Evolutionary conservation across 768 basidiomycete genomes (phyloP).

Genomic region (Pulveroboletus ravenelii): DNA sequence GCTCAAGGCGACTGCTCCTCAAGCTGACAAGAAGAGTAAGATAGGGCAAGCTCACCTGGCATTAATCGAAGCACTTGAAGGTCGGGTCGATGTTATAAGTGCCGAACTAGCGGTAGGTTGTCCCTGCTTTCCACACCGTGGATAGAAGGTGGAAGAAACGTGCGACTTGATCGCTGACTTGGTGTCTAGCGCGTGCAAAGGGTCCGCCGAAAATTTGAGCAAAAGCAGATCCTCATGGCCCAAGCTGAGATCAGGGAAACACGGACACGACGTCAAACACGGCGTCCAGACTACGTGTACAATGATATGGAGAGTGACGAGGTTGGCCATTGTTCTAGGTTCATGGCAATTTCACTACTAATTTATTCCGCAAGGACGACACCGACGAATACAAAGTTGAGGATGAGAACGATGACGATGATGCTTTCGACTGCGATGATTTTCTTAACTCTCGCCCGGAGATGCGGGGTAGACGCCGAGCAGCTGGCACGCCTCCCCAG

Average conservation of each 20-base stretch:
- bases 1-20: constrained; percentile 49
- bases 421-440: constrained; percentile 40
- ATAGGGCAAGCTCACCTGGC: constrained; percentile 56
- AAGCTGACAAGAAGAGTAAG: constrained; percentile 50
- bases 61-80: constrained; percentile 59
- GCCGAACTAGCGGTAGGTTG: constrained; percentile 65
- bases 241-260: constrained; percentile 79
- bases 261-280: constrained; percentile 67
- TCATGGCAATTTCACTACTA: constrained; percentile 21
- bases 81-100: constrained; percentile 61
- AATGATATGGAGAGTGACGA: constrained; percentile 62
- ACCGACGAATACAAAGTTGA: constrained; percentile 63
- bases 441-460: constrained; percentile 37
- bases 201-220: constrained; percentile 65
- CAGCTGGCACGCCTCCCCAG: constrained; percentile 31
- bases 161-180: constrained; percentile 11
- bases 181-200: constrained; percentile 61
- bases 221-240: constrained; percentile 56
- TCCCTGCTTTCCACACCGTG: constrained; percentile 4
- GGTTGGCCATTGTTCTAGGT: constrained; percentile 24
- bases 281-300: constrained; percentile 80
- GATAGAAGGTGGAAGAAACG: constrained; percentile 7
- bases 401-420: constrained; percentile 66
- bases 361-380: constrained; percentile 43
- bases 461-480: constrained; percentile 41